Evolutionary conservation across 257 asterid species (phyloP), one percentile per base, ranked within the genome.

Genomic region (Nicotiana undulata): DNA sequence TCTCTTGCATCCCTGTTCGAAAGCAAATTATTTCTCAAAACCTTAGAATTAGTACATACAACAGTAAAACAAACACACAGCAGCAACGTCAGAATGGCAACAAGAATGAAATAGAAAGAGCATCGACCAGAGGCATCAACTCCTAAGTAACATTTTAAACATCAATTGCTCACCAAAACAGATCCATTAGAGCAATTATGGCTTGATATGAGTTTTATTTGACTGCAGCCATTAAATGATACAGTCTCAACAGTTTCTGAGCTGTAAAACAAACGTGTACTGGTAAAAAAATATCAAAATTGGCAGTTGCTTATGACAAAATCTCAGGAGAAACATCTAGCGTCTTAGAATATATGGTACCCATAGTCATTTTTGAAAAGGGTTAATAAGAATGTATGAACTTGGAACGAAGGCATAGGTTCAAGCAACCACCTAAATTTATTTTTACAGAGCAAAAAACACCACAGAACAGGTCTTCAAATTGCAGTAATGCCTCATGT

Each of bases 341-440:
- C 20, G 34, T 7, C 24, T 34, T 56, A 6, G 81, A 77, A 58
- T 49, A 46, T 22, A 6, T 59, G 34, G 22, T 53, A 70, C 59
- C 67, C 77, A 61, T 59, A 55, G 64, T 53, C 28, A 63, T 44
- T 76, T 56, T 44, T 18, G 22, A 61, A 31, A 68, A 70, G 40
- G 77, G 77, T 22, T 15, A 28, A 79, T 20, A 77, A 79, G 64
- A 81, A 78, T 28, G 51, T 29, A 63, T 17, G 59, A 46, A 77
- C 77, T 80, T 32, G 0, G 55, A 78, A 80, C 31, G 78, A 79
- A n/a, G 79, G 67, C 59, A 44, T 52, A 66, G 80, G 79, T 77
- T 81, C 32, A 60, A 51, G 63, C 85, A 75, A 59, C 56, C 56
- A 55, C 81, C 81, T 77, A 77, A 28, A 77, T 16, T 77, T 60